These are phyloP conservation scores for Akanthomyces dipterigenus DNA, from an alignment of 2,329 filamentous ascomycete genomes.

Conservation along the genomic window DNA sequence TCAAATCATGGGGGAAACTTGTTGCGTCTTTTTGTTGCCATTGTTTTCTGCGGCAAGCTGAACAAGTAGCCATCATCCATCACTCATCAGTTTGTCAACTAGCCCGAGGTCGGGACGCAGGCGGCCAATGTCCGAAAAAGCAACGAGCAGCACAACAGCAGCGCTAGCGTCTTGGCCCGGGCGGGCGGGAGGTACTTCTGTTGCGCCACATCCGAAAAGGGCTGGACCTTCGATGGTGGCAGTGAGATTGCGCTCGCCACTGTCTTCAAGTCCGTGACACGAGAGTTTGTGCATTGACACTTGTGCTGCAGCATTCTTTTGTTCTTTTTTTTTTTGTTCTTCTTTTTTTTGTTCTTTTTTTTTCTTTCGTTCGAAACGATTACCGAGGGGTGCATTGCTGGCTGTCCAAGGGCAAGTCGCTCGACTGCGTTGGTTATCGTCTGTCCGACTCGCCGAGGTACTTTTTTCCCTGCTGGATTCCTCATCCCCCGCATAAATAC, in stretches of 20 bases:
- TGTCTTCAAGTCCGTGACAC: neutral
- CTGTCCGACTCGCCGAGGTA: too few species aligned
- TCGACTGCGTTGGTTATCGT: too few species aligned
- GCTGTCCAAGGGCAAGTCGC: too few species aligned
- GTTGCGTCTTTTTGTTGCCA: neutral
- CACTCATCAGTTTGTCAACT: too few species aligned
- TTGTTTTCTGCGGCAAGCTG: neutral
- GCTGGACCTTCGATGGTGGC: constrained; percentile 1
- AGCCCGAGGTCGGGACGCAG: neutral
- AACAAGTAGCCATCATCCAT: too few species aligned
- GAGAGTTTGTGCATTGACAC: neutral
- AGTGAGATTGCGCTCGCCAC: neutral
- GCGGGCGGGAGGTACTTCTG: constrained; percentile 4
- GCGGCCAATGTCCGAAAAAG: neutral
- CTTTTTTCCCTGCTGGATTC: too few species aligned
- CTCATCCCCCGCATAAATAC: too few species aligned
- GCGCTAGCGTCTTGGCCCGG: neutral
- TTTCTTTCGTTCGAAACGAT: too few species aligned
- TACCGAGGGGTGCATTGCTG: too few species aligned
- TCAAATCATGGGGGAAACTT: too few species aligned
- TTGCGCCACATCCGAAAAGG: constrained; percentile 3
- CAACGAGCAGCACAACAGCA: neutral
- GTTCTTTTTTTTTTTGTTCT: too few species aligned
- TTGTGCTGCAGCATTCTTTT: neutral
- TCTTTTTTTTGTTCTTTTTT: too few species aligned